Percentiles rank a stretch among this genome's conserved stretches.
These are phyloP conservation scores for Apiospora saccharicola DNA, from an alignment of 2,329 filamentous ascomycete genomes.

Conservation along the genomic window DNA sequence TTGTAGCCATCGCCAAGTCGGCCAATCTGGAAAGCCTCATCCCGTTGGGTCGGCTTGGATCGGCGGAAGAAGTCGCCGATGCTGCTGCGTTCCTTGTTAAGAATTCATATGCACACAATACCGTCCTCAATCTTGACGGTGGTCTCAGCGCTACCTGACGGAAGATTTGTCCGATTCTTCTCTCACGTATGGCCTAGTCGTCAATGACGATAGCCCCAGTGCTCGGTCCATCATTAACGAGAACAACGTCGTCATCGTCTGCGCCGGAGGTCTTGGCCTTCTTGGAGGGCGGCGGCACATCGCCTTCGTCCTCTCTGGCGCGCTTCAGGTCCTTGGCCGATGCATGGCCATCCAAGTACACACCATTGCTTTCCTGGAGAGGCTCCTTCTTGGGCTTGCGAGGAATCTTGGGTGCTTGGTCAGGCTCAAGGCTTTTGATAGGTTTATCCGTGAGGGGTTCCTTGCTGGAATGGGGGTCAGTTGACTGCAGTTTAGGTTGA, in stretches of 20 bases:
- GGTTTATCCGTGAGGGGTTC: constrained; percentile 58
- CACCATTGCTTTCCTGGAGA: constrained; percentile 49
- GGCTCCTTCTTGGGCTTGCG: constrained; percentile 57
- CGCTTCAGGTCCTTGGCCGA: constrained; percentile 55
- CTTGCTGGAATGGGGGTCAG: constrained; percentile 44
- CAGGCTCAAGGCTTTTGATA: constrained; percentile 55
- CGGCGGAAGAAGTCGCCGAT: constrained; percentile 77
- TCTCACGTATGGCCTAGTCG: constrained; percentile 49
- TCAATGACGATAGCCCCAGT: constrained; percentile 73
- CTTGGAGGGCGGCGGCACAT: constrained; percentile 50
- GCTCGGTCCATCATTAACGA: constrained; percentile 57
- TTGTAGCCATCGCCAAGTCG: constrained; percentile 39
- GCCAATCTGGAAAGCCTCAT: constrained; percentile 56
- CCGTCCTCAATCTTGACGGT: constrained; percentile 84
- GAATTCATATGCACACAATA: constrained; percentile 88
- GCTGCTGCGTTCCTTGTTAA: constrained; percentile 79
- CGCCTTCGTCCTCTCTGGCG: constrained; percentile 50
- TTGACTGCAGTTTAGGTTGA: background rate
- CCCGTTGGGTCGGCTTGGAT: constrained; percentile 72
- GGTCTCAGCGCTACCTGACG: constrained; percentile 73
- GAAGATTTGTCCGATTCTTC: constrained; percentile 16
- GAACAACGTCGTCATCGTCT: constrained; percentile 52
- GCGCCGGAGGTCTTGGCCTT: constrained; percentile 54
- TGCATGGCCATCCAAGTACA: constrained; percentile 46
- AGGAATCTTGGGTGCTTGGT: constrained; percentile 57